Percentiles rank a stretch among this genome's conserved stretches.
Conservation (phyloP, 441 rosid species). For the Euphorbia celastroides region DNA sequence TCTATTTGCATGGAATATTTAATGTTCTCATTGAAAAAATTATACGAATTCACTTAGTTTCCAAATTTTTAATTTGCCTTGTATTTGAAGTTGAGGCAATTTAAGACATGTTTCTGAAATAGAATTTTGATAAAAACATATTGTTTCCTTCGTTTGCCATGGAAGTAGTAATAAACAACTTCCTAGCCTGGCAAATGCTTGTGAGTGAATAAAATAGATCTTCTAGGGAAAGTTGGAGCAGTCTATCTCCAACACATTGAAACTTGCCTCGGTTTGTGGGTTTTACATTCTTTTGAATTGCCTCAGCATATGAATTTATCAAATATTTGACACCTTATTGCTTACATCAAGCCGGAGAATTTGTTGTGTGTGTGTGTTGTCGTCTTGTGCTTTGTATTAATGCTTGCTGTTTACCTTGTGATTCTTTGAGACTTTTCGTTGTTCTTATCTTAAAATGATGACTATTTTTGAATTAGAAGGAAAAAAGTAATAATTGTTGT, state of each 20-base stretch:
- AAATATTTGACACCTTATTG: background rate
- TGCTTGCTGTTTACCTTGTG: background rate
- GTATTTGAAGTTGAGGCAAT: background rate
- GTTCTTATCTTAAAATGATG: slow-evolving; percentile 8
- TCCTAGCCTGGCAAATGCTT: background rate
- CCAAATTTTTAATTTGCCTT: background rate
- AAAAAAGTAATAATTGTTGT: slow-evolving; percentile 3
- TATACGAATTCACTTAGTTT: too few species aligned
- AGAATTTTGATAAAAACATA: background rate
- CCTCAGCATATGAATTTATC: background rate
- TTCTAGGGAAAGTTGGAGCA: too few species aligned
- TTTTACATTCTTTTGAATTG: too few species aligned
- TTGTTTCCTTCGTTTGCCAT: background rate
- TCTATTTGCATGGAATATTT: background rate
- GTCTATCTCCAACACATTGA: too few species aligned
- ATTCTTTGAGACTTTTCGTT: background rate
- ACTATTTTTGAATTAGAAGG: slow-evolving; percentile 1
- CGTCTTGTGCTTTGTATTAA: background rate
- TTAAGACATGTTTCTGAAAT: background rate
- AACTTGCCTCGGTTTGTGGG: too few species aligned
- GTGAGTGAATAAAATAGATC: background rate
- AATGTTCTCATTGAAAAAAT: background rate
- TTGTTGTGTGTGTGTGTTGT: background rate
- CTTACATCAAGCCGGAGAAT: background rate
- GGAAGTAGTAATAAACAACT: background rate